Conservation (phyloP, 176 grass and related monocot species). For the Panicum miliaceum region DNA sequence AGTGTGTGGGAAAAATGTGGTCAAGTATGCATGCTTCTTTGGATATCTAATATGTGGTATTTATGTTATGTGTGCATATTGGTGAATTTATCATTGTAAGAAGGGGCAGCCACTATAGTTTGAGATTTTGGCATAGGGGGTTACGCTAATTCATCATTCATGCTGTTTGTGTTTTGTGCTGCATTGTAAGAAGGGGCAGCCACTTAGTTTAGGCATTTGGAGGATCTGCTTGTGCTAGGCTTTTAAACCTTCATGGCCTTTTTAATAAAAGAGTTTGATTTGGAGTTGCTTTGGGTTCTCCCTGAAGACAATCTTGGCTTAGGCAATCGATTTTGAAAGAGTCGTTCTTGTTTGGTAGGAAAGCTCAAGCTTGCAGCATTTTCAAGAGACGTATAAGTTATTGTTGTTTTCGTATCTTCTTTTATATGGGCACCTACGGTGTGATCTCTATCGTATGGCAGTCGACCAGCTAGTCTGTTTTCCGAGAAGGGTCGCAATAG, state of each 20-base stretch:
- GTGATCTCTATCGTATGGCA: neutral
- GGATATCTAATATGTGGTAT: neutral
- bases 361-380: neutral
- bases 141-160: neutral
- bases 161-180: neutral
- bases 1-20: neutral
- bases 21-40: neutral
- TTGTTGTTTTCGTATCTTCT: neutral
- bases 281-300: neutral
- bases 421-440: neutral
- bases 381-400: neutral
- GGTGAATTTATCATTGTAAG: neutral
- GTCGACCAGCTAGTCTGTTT: neutral
- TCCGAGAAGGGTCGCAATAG: neutral
- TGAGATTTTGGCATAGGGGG: neutral
- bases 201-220: neutral
- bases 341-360: neutral
- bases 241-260: constrained; percentile 2
- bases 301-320: constrained; percentile 1
- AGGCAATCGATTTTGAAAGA: neutral
- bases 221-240: neutral
- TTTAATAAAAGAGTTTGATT: neutral
- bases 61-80: neutral
- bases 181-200: neutral
- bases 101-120: neutral